A percentile compares a stretch with the other conserved stretches of the same genome.
phyloP scores from a whole-genome alignment of 2,329 filamentous ascomycete genomes.

The Penicillium sp. region DNA sequence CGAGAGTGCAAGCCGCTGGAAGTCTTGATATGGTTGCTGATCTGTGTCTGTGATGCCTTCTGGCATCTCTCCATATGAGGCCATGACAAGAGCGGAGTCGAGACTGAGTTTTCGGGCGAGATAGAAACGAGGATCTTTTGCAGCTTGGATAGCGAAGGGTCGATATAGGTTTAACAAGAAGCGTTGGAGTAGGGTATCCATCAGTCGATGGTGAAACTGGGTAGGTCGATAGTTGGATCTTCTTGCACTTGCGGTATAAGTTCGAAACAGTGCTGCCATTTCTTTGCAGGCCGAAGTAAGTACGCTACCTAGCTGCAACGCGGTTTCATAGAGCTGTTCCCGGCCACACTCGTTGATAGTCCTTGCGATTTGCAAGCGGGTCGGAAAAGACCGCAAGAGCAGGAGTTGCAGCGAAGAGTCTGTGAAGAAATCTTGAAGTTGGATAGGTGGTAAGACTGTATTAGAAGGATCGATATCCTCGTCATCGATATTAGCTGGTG shows the following conservation, averaged over 20 bases:
- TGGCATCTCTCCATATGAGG: constrained; percentile 10
- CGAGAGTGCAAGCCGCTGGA: constrained; percentile 15
- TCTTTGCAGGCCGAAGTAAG: constrained; percentile 15
- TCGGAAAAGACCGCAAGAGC: constrained; percentile 10
- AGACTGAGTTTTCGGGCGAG: constrained; percentile 20
- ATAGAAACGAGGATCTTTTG: constrained; percentile 17
- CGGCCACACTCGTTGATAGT: constrained; percentile 13
- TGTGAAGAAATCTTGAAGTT: constrained; percentile 7
- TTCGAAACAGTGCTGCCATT: constrained; percentile 4
- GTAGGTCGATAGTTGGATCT: constrained; percentile 3
- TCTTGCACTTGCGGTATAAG: neutral
- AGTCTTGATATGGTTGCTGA: constrained; percentile 9
- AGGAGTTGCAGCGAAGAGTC: constrained; percentile 18
- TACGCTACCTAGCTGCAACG: constrained; percentile 13
- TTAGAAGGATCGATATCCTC: constrained; percentile 14
- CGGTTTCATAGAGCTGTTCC: constrained; percentile 14
- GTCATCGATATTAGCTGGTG: constrained; percentile 21
- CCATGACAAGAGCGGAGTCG: constrained; percentile 13
- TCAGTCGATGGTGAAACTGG: constrained; percentile 13
- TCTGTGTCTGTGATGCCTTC: neutral
- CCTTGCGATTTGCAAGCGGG: constrained; percentile 11
- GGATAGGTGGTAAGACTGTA: neutral
- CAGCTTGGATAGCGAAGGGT: constrained; percentile 17
- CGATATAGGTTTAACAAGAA: constrained; percentile 17
- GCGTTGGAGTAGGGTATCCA: constrained; percentile 16